phyloP scores from a whole-genome alignment of 2,329 filamentous ascomycete species.

The Aureobasidium sp. region DNA sequence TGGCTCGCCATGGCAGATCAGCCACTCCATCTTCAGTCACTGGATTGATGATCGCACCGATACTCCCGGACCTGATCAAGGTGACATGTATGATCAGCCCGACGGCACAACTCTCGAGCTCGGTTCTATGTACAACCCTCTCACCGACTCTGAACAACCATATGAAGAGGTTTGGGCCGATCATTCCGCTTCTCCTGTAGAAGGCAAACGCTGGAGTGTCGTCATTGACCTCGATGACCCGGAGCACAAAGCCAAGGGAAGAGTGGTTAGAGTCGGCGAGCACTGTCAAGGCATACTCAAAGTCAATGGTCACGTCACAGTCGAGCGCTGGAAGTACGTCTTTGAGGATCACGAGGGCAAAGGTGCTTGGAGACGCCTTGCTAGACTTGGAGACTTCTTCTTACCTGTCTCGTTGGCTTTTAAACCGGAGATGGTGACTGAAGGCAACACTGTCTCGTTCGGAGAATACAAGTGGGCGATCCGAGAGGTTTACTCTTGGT shows the following conservation, averaged over 20 bases:
- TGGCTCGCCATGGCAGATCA: not conserved
- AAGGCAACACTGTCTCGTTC: conserved; percentile 29
- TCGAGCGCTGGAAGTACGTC: conserved; percentile 51
- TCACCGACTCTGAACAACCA: conserved; percentile 41
- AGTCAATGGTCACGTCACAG: conserved; percentile 36
- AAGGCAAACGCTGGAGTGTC: conserved; percentile 22
- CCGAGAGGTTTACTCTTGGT: conserved; percentile 27
- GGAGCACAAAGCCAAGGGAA: conserved; percentile 36
- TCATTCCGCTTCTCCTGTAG: conserved; percentile 29
- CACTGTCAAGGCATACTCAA: conserved; percentile 52
- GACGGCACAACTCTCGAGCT: conserved; percentile 44
- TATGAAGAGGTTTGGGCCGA: conserved; percentile 66
- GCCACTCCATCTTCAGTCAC: conserved; percentile 47
- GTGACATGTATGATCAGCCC: conserved; percentile 44
- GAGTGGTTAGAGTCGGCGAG: conserved; percentile 48
- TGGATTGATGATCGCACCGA: conserved; percentile 51
- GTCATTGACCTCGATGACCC: conserved; percentile 38
- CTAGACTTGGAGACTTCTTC: conserved; percentile 34
- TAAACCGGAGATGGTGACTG: conserved; percentile 25
- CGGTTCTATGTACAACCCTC: conserved; percentile 54
- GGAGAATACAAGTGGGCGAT: conserved; percentile 33
- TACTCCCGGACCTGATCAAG: conserved; percentile 46
- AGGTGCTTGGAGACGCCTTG: conserved; percentile 32
- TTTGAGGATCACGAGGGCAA: conserved; percentile 16
- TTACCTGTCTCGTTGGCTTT: conserved; percentile 36